Evolutionary conservation across 2,329 filamentous ascomycete genomes (phyloP), one percentile per base, ranked within the genome.

Genomic region (Talaromyces sp.): DNA sequence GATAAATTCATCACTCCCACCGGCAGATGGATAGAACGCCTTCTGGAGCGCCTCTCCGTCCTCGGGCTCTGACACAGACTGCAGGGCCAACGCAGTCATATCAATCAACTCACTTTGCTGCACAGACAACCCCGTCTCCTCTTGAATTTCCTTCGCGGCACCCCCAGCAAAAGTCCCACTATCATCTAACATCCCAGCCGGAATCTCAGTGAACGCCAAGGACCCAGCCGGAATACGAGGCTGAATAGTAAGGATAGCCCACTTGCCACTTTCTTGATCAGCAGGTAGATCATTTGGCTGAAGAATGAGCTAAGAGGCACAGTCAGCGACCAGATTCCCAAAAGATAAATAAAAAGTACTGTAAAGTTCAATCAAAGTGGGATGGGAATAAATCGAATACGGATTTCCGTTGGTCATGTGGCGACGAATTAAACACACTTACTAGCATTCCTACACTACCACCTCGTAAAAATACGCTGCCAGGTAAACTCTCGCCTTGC

Each of bases 151-250:
- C 45, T 79, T 77, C 2, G 81, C 82, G 0, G 83, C 83, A 9
- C 74, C 78, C 6, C 82, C 82, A 1, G 75, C 71, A 55, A 85
- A 82, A 0, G 76, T 77, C 9, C 79, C 78, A 33, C 69, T 71
- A 54, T 80, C 80, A 57, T 86, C 83, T 1, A 86, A 71, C 82
- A 86, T 85, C 16, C 83, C 83, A 1, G 83, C 83, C 2, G 83
- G 83, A 8, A 86, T 77, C 63, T 85, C 83, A 11, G 75, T 62
- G 52, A 86, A 81, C 1, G 77, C 70, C 3, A 85, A 72, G 1
- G 77, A 81, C 0, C 79, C 81, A 1, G 81, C 80, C 4, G 83
- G 79, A 10, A 84, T 77, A 22, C 83, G 78, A 10, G 82, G 82
- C 56, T 85, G 83, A 3, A 83, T 66, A 0, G 82, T 82, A 9